These are phyloP conservation scores for Phytophthora megakarya DNA, from an alignment of 352 stramenopile genomes.

Conservation along the genomic window DNA sequence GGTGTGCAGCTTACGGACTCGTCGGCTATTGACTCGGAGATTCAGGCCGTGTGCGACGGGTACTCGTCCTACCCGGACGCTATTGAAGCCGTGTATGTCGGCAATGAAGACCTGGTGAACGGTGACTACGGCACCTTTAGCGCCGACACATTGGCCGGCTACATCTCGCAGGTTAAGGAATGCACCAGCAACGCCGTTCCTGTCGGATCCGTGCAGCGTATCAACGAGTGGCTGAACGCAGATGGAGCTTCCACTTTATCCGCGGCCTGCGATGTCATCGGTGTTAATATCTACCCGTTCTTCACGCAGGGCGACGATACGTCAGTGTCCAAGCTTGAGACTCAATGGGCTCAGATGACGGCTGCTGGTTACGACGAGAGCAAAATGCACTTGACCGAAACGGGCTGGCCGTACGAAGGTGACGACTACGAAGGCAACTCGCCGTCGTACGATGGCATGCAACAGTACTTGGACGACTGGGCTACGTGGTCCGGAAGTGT, in stretches of 20 bases:
- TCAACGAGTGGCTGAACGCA: slow-evolving; percentile 62
- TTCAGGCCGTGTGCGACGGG: slow-evolving; percentile 58
- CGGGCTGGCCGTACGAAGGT: slow-evolving; percentile 59
- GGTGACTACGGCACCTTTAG: slow-evolving; percentile 44
- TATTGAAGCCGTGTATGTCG: slow-evolving; percentile 71
- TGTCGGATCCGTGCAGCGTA: slow-evolving; percentile 67
- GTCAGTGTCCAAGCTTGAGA: slow-evolving; percentile 55
- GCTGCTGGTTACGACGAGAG: slow-evolving; percentile 42
- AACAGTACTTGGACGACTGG: slow-evolving; percentile 53
- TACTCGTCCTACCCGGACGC: slow-evolving; percentile 43
- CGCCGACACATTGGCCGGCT: slow-evolving; percentile 40
- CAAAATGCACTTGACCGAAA: slow-evolving; percentile 56
- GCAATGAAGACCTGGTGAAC: slow-evolving; percentile 74
- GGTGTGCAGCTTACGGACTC: slow-evolving; percentile 66
- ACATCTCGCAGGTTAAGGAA: slow-evolving; percentile 57
- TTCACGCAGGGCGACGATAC: slow-evolving; percentile 41
- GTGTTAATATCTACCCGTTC: slow-evolving; percentile 59
- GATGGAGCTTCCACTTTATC: slow-evolving; percentile 38
- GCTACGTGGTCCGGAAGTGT: slow-evolving; percentile 37
- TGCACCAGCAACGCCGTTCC: slow-evolving; percentile 45
- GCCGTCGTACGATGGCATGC: slow-evolving; percentile 47
- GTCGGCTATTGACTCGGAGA: slow-evolving; percentile 44
- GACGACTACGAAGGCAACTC: slow-evolving; percentile 39
- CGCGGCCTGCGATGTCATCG: slow-evolving; percentile 37
- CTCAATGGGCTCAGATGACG: slow-evolving; percentile 48